phyloP scores from a whole-genome alignment of 139 green algal genomes.

The Diplosphaera chodatii region DNA sequence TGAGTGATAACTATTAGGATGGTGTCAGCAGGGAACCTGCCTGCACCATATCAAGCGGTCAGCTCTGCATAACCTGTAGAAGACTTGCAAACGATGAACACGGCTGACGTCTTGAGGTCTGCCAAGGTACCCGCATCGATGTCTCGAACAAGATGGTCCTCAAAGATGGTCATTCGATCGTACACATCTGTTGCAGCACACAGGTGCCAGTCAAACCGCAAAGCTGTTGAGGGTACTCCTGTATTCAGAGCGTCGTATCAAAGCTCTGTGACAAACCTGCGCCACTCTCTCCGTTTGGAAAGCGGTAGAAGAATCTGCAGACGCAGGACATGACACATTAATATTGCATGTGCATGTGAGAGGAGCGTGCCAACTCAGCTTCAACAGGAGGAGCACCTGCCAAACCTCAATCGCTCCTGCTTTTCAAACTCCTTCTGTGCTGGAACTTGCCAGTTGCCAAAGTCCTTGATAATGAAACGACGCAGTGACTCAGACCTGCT shows the following conservation, averaged over 20 bases:
- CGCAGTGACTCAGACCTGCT: too few species aligned
- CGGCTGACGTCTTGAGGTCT: too few species aligned
- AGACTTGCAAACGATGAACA: too few species aligned
- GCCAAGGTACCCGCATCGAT: slow-evolving; percentile 41
- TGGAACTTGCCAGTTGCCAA: slow-evolving; percentile 68
- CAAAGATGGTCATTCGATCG: slow-evolving; percentile 86
- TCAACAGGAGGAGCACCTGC: slow-evolving; percentile 9
- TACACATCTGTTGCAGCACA: slow-evolving; percentile 96
- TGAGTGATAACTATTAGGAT: slow-evolving; percentile 81
- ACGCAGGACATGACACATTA: too few species aligned
- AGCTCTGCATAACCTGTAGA: too few species aligned
- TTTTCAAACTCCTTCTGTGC: slow-evolving; percentile 73
- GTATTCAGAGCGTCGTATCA: too few species aligned
- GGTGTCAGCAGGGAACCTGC: slow-evolving; percentile 55
- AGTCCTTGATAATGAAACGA: slow-evolving; percentile 16
- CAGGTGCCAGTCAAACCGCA: too few species aligned
- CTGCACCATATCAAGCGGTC: too few species aligned
- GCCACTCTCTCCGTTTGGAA: slow-evolving; percentile 78
- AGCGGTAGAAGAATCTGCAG: slow-evolving; percentile 89
- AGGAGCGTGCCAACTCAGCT: too few species aligned
- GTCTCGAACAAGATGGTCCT: slow-evolving; percentile 63
- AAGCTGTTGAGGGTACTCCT: too few species aligned
- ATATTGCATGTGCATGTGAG: too few species aligned
- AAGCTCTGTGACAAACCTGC: slow-evolving; percentile 79
- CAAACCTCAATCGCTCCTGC: slow-evolving; percentile 74